phyloP scores from a whole-genome alignment of 306 rosid species.

The Fragaria iinumae region DNA sequence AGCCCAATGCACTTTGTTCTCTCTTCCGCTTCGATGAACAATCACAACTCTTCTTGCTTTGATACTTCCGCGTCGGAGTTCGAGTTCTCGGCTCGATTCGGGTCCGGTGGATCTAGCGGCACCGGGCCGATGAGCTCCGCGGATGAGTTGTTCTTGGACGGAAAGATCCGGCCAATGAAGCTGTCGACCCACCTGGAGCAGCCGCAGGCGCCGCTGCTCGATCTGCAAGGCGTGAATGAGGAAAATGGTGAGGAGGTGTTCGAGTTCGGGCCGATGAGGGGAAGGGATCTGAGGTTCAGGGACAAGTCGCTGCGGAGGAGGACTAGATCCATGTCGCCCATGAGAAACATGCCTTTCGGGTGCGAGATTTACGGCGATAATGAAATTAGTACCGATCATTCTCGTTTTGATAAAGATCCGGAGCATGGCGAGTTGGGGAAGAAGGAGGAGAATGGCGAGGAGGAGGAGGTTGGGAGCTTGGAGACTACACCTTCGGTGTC shows the following conservation, averaged over 20 bases:
- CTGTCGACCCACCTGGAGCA: slow-evolving; percentile 70
- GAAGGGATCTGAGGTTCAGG: slow-evolving; percentile 80
- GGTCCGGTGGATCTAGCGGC: slow-evolving; percentile 31
- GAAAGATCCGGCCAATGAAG: slow-evolving; percentile 97
- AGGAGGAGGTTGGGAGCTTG: slow-evolving; percentile 34
- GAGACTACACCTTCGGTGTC: slow-evolving; percentile 60
- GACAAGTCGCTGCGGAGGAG: slow-evolving; percentile 68
- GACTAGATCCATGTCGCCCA: slow-evolving; percentile 93
- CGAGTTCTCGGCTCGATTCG: slow-evolving; percentile 80
- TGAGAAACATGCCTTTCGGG: slow-evolving; percentile 45
- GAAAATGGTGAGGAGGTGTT: slow-evolving; percentile 24
- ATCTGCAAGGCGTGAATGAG: slow-evolving; percentile 57
- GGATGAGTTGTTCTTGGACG: slow-evolving; percentile 85
- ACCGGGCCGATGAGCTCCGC: slow-evolving; percentile 88
- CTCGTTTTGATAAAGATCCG: neutral
- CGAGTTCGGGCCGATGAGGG: slow-evolving; percentile 40
- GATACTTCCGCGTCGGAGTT: slow-evolving; percentile 49
- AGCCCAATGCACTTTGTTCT: slow-evolving; percentile 87
- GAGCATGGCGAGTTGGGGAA: neutral
- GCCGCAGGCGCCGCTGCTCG: slow-evolving; percentile 79
- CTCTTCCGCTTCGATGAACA: slow-evolving; percentile 29
- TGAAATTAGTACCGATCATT: neutral
- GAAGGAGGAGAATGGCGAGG: slow-evolving; percentile 7
- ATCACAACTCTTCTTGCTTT: slow-evolving; percentile 18
- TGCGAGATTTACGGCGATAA: slow-evolving; percentile 20